Percentiles rank a stretch among this genome's conserved stretches.
phyloP scores from a whole-genome alignment of 352 stramenopile genomes.

The Globisporangium solare region DNA sequence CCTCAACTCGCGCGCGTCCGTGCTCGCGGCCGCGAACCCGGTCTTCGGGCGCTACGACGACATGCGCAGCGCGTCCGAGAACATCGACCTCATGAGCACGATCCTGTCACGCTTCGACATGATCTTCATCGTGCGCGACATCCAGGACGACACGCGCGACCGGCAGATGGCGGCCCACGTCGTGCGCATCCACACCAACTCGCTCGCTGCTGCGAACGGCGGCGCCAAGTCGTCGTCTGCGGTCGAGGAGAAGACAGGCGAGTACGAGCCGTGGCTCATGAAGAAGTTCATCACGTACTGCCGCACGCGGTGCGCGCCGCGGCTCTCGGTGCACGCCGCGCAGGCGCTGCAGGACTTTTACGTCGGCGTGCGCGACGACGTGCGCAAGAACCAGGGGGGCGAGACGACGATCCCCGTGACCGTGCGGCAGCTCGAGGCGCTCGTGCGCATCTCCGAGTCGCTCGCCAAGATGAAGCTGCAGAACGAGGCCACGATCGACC shows the following conservation, averaged over 20 bases:
- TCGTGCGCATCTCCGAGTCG: slow-evolving; percentile 96
- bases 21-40: slow-evolving; percentile 96
- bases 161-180: slow-evolving; percentile 97
- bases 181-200: slow-evolving; percentile 96
- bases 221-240: slow-evolving; percentile 21
- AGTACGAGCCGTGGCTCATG: slow-evolving; percentile 87
- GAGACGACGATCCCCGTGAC: slow-evolving; percentile 95
- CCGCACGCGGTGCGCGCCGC: slow-evolving; percentile 90
- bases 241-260: slow-evolving; percentile 28
- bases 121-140: slow-evolving; percentile 99
- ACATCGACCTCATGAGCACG: slow-evolving; percentile 99
- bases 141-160: slow-evolving; percentile 95
- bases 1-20: slow-evolving; percentile 92
- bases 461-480: slow-evolving; percentile 97
- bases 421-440: slow-evolving; percentile 97
- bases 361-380: slow-evolving; percentile 96
- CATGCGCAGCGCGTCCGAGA: slow-evolving; percentile 96
- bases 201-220: slow-evolving; percentile 24
- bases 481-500: slow-evolving; percentile 69
- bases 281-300: slow-evolving; percentile 99
- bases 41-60: slow-evolving; percentile 99
- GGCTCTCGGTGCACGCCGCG: slow-evolving; percentile 89
- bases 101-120: slow-evolving; percentile 99
- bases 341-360: slow-evolving; percentile 96
- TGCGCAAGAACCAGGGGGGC: slow-evolving; percentile 77